Evolutionary conservation across 2,329 filamentous ascomycete species (phyloP).

Genomic region (Botrytis aclada): DNA sequence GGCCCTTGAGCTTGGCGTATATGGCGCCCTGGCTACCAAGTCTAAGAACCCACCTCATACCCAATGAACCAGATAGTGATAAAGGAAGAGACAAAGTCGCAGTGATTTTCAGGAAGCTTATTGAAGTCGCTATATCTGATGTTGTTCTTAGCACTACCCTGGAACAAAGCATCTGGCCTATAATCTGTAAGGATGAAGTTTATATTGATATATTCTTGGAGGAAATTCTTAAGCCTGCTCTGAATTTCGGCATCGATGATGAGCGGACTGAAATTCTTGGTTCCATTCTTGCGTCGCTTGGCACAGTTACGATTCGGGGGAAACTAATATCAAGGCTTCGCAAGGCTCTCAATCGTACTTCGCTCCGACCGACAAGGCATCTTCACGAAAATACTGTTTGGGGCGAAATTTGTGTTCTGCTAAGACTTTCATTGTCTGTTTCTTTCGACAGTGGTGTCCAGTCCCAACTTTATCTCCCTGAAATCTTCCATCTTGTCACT

Average conservation of each 20-base stretch:
- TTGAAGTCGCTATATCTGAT: conserved; percentile 62
- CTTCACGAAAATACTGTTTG: conserved; percentile 66
- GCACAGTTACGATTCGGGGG: conserved; percentile 62
- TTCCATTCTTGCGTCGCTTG: conserved; percentile 60
- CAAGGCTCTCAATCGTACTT: conserved; percentile 65
- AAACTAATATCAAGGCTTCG: conserved; percentile 63
- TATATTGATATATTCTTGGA: conserved; percentile 66
- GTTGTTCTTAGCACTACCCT: conserved; percentile 56
- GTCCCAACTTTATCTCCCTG: conserved; percentile 64
- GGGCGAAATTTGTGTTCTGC: conserved; percentile 65
- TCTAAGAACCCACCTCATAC: conserved; percentile 57
- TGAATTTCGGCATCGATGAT: conserved; percentile 56
- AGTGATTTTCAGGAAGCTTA: conserved; percentile 61
- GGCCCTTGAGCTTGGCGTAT: conserved; percentile 63
- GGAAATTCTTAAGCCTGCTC: conserved; percentile 61
- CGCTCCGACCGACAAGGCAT: conserved; percentile 61
- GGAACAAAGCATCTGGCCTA: conserved; percentile 65
- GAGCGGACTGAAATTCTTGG: conserved; percentile 59
- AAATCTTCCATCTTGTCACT: conserved; percentile 68
- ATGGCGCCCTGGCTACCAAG: conserved; percentile 68
- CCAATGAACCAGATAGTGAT: conserved; percentile 59
- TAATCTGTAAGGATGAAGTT: conserved; percentile 61
- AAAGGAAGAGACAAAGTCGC: conserved; percentile 65
- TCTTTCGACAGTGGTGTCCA: conserved; percentile 68
- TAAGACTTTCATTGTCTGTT: conserved; percentile 63